Evolutionary conservation across 2,329 filamentous ascomycete genomes (phyloP), one percentile per base, ranked within the genome.

Genomic region (Botrytis byssoidea): DNA sequence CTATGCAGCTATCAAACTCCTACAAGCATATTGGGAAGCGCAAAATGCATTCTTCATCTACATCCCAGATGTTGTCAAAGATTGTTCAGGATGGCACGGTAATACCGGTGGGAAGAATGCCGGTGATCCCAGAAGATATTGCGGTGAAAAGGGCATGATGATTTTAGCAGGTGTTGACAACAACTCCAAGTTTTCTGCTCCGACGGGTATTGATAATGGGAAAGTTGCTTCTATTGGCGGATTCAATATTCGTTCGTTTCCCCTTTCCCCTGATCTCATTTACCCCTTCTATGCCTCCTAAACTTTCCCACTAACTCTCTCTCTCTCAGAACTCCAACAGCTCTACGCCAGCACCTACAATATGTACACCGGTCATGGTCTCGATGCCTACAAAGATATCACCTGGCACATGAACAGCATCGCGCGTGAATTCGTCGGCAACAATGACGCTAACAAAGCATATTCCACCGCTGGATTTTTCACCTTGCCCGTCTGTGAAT

Each of bases 31-130:
- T 4, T 66, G 29, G 32, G 29, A 66, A 66, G 64, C 64, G 1
- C 44, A 66, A 66, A 66, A 66, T 48, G 64, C 44, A 5, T 66
- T 66, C 10, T 66, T 66, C 44, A n/a, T 51, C 64, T 66, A 51
- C 29, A 66, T 51, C 5, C 64, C 64, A 12, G 20, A 66, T 4
- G 10, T 66, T 2, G 46, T 32, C 1, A 48, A n/a, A 37, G 32
- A 51, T 37, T 51, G 63, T 48, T 48, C 44, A 1, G 42, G 64
- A 2, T 66, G 44, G 44, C 44, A 66, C 29, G 64, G 64, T 0
- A 66, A 66, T 8, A 48, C 29, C 8, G 44, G 64, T 16, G 64
- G 44, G n/a, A 51, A 48, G 25, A 18, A 40, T 1, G 59, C 59
- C 3, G 59, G 60, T 9, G 64, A 66, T 48, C 64, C 42, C 1